Percentiles rank a stretch among this genome's conserved stretches.
phyloP scores from a whole-genome alignment of 139 green algal species.

The Chlamydomonas sp. region DNA sequence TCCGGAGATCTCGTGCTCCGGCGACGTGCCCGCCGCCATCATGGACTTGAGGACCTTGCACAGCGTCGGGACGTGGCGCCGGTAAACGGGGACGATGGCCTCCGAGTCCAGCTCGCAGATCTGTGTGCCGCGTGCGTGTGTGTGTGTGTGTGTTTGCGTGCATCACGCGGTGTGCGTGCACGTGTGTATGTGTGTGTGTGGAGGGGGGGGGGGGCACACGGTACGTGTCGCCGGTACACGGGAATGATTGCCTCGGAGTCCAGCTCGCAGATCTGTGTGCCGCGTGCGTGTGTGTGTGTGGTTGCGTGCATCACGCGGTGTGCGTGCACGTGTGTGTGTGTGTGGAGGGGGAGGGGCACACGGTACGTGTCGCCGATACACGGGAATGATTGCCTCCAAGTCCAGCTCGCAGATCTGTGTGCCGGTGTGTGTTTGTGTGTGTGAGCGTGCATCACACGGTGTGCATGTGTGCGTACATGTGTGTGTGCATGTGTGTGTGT shows the following conservation, averaged over 20 bases:
- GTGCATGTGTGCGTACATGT: neutral
- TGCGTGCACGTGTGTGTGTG: neutral
- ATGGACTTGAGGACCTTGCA: conserved; percentile 62
- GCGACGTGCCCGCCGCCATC: conserved; percentile 53
- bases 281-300: neutral
- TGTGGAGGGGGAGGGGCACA: too few relatives aligned
- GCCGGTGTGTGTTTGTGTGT: neutral
- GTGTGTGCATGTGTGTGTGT: neutral
- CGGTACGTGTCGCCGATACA: conserved; percentile 48
- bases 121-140: conserved; percentile 5
- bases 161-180: neutral
- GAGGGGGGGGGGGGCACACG: too few relatives aligned
- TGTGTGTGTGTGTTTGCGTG: neutral
- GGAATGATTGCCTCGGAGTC: too few relatives aligned
- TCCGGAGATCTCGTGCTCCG: conserved; percentile 89
- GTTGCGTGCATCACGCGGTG: neutral
- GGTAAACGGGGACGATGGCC: conserved; percentile 19
- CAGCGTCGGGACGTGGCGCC: conserved; percentile 51
- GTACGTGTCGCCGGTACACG: too few relatives aligned
- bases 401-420: conserved; percentile 30
- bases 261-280: too few relatives aligned
- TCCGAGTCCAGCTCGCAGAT: conserved; percentile 24
- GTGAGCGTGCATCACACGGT: neutral
- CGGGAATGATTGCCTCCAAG: neutral
- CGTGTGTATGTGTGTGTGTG: neutral